phyloP scores from a whole-genome alignment of 352 stramenopile species.

The Globisporangium cystogenes region DNA sequence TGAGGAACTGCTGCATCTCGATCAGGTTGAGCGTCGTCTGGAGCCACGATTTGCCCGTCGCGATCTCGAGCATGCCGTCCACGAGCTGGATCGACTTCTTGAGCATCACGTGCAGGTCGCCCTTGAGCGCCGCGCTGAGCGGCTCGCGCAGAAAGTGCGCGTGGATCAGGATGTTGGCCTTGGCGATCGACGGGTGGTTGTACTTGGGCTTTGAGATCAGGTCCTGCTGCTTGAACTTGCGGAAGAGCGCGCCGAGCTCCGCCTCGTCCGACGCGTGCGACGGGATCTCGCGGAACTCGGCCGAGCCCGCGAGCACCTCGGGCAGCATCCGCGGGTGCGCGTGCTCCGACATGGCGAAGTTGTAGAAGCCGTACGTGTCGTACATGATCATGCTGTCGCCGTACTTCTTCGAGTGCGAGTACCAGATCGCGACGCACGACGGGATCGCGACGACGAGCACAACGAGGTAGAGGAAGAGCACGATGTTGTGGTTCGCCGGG shows the following conservation, averaged over 20 bases:
- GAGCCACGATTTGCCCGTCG: slow-evolving; percentile 93
- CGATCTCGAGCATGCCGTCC: slow-evolving; percentile 99
- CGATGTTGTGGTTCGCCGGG: slow-evolving; percentile 96
- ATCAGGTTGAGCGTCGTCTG: slow-evolving; percentile 95
- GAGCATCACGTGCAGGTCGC: slow-evolving; percentile 96
- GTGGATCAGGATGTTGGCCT: slow-evolving; percentile 91
- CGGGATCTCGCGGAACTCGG: slow-evolving; percentile 88
- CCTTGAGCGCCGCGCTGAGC: slow-evolving; percentile 50
- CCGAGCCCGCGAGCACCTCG: slow-evolving; percentile 90
- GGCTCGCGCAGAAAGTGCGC: slow-evolving; percentile 92
- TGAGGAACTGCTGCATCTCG: slow-evolving; percentile 96
- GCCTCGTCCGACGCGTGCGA: slow-evolving; percentile 50
- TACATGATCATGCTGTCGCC: slow-evolving; percentile 99
- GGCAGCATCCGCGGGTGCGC: slow-evolving; percentile 93
- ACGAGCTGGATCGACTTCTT: slow-evolving; percentile 92
- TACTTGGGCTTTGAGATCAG: slow-evolving; percentile 82
- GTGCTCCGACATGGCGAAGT: slow-evolving; percentile 95
- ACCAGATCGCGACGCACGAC: slow-evolving; percentile 92
- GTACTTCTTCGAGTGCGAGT: slow-evolving; percentile 97
- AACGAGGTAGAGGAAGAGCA: slow-evolving; percentile 98
- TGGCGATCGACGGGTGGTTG: slow-evolving; percentile 81
- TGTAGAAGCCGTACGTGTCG: slow-evolving; percentile 98
- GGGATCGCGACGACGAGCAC: slow-evolving; percentile 98
- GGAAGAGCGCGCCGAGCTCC: slow-evolving; percentile 59
- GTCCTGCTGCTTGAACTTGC: slow-evolving; percentile 74